Base-by-base conservation (phyloP, 768 basidiomycete genomes). In the Xanthoconium purpureum region DNA sequence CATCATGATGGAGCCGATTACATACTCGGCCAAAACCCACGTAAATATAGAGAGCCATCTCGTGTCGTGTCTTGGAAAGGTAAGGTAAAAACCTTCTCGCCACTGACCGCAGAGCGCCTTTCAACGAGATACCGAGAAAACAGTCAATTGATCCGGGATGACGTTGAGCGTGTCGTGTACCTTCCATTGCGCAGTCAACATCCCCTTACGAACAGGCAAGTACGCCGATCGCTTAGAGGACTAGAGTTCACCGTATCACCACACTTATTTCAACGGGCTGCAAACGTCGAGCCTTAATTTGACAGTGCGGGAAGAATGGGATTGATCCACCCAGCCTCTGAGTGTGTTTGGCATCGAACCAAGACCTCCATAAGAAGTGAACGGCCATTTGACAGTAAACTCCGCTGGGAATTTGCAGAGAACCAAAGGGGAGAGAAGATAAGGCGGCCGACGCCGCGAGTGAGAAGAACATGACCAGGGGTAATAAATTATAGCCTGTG, bases 1-100 rank as follows among this genome's bases (percentile, higher is more conserved):
- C 46, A 12, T 35, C 18, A 51, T 55, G 52, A n/a, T n/a, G n/a
- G n/a, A n/a, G n/a, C 55, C 57, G 54, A 66, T 68, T 65, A 68
- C 63, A 65, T 54, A 36, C 56, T 53, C 10, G 32, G 13, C 17
- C 35, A 38, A 32, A 29, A 36, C 33, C 13, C 56, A 57, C 58
- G 60, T 62, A 67, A 62, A 44, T n/a, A 48, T 15, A 29, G 32
- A 47, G 36, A 36, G 36, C n/a, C 35, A 30, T 33, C 32, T 30
- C 35, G 4, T 35, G 15, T 28, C 3, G 17, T 29, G 12, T 42
- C 42, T 30, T 32, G 17, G 18, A 17, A 50, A 29, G 47, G 11
- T 29, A 48, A 36, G 33, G 28, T 30, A 15, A 52, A 24, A 45
- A 28, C 44, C 28, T 28, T 40, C 50, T 38, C 30, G 50, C 17